A percentile compares a stretch with the other conserved stretches of the same genome.
phyloP scores from a whole-genome alignment of 2,329 filamentous ascomycete species.

The Colletotrichum higginsianum region DNA sequence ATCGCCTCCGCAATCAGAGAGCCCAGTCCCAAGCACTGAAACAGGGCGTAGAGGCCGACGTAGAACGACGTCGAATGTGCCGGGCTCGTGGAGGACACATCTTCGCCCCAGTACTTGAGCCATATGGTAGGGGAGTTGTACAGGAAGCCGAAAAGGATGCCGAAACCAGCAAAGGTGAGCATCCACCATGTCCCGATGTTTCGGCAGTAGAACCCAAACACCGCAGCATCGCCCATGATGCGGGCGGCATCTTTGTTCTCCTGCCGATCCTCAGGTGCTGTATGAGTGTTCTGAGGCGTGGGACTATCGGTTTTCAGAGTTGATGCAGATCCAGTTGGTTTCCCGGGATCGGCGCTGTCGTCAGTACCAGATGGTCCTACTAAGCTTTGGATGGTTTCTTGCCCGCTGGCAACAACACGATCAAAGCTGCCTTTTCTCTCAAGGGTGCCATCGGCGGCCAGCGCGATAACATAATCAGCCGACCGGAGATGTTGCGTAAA shows the following conservation, averaged over 20 bases:
- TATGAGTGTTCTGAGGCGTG: not conserved
- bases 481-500: not conserved
- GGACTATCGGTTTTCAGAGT: not conserved
- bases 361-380: not conserved
- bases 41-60: not conserved
- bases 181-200: slow-evolving; percentile 6
- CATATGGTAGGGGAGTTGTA: not conserved
- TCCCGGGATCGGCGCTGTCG: too few relatives aligned
- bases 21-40: not conserved
- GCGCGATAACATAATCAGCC: slow-evolving; percentile 54
- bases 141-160: slow-evolving; percentile 2
- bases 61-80: not conserved
- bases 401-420: slow-evolving; percentile 49
- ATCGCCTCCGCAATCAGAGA: not conserved
- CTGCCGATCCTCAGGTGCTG: not conserved
- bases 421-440: slow-evolving; percentile 58
- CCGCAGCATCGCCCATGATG: slow-evolving; percentile 6
- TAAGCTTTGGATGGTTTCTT: slow-evolving; percentile 48
- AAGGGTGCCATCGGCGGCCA: slow-evolving; percentile 56
- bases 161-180: slow-evolving; percentile 8
- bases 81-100: not conserved
- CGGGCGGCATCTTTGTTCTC: not conserved
- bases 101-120: not conserved
- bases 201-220: slow-evolving; percentile 22
- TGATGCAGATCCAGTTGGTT: not conserved